Conservation (phyloP, 345 rosid genomes). For the Punica granatum region DNA sequence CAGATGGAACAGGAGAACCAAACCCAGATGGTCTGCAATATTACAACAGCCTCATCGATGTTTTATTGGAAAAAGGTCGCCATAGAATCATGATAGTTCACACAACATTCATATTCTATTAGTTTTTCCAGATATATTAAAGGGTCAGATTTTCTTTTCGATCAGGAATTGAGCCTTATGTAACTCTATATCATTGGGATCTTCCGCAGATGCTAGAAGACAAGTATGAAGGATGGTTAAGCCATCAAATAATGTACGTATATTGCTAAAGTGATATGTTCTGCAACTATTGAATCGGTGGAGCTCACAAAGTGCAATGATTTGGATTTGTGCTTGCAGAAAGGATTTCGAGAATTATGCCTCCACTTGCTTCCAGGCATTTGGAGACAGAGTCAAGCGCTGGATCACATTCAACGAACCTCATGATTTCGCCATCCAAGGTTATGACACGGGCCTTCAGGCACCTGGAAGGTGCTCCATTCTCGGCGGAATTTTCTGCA, state of each 20-base stretch:
- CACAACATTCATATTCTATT: not conserved
- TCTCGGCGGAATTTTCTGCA: constrained; percentile 63
- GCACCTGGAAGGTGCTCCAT: constrained; percentile 96
- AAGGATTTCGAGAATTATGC: constrained; percentile 67
- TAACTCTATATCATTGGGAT: constrained; percentile 97
- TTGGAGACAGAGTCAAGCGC: constrained; percentile 81
- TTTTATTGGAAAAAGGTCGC: constrained; percentile 60
- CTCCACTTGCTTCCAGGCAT: constrained; percentile 67
- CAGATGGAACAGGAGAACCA: constrained; percentile 79
- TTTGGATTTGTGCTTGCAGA: constrained; percentile 30
- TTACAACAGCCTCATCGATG: constrained; percentile 65
- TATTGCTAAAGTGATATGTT: not conserved
- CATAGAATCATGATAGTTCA: not conserved
- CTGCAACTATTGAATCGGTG: not conserved
- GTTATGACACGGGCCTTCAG: constrained; percentile 84
- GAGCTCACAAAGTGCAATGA: constrained; percentile 5
- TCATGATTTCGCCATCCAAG: constrained; percentile 70
- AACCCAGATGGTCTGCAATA: constrained; percentile 59
- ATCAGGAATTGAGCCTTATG: constrained; percentile 82
- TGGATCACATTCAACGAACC: constrained; percentile 98
- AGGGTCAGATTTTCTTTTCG: constrained; percentile 11
- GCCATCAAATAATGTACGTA: constrained; percentile 58
- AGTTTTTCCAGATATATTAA: not conserved
- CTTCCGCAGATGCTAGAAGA: constrained; percentile 92
- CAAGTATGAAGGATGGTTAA: constrained; percentile 78